Conservation (phyloP, 2,329 filamentous ascomycete genomes). For the Pyricularia sp. region DNA sequence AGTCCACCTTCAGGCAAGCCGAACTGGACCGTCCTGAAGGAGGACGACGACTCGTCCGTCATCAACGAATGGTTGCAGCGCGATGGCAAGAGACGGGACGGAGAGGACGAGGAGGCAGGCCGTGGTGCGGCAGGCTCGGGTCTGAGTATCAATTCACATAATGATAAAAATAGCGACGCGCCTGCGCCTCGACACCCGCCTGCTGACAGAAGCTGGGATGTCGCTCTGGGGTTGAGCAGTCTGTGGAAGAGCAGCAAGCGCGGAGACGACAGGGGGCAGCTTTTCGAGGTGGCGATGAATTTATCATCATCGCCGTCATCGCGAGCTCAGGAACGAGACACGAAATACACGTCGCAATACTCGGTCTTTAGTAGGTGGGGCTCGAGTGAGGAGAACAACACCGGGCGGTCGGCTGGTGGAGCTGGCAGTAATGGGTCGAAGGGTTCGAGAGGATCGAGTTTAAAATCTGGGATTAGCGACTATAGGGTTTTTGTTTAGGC, state of each 20-base stretch:
- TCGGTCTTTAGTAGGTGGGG: neutral
- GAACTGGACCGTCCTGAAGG: constrained; percentile 2
- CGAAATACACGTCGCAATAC: neutral
- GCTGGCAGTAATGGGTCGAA: neutral
- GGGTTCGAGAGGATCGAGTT: neutral
- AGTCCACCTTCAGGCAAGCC: neutral
- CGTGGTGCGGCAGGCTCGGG: neutral
- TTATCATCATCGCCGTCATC: neutral
- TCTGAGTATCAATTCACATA: neutral
- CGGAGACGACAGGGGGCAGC: neutral
- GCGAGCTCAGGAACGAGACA: neutral
- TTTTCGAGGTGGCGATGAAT: neutral
- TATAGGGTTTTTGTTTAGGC: neutral
- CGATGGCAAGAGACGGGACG: neutral
- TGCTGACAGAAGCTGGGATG: neutral
- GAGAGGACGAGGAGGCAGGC: neutral
- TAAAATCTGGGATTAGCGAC: neutral
- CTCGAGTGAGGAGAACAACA: neutral
- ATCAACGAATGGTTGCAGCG: constrained; percentile 2
- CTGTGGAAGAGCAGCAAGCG: neutral
- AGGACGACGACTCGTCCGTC: neutral
- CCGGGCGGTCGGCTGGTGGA: neutral
- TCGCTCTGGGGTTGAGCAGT: neutral
- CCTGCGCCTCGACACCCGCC: neutral
- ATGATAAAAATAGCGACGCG: neutral